Percentiles rank a stretch among this genome's conserved stretches.
Evolutionary conservation across 73 alveolate species (phyloP).

Genomic region (Blepharisma stoltei): DNA sequence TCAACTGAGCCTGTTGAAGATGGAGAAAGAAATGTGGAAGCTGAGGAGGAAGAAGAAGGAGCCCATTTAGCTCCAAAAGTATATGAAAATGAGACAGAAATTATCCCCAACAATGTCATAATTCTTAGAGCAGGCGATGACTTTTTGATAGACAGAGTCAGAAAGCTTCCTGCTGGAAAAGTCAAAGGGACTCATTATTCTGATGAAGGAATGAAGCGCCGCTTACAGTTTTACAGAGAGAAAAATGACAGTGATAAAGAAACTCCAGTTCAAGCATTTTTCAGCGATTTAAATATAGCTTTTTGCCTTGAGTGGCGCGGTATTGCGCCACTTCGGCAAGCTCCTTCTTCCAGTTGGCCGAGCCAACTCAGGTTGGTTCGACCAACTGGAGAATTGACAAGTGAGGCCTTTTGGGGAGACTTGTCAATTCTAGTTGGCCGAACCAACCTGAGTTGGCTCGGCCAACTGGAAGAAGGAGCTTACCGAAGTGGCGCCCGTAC

Average conservation of each 20-base stretch:
- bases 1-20: constrained; percentile 21
- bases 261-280: constrained; percentile 73
- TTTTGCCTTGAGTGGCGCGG: too few species aligned
- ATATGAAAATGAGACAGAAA: constrained; percentile 46
- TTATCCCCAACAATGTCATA: constrained; percentile 50
- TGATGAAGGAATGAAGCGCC: constrained; percentile 40
- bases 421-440: too few species aligned
- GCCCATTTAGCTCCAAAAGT: not conserved
- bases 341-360: too few species aligned
- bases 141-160: constrained; percentile 33
- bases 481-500: too few species aligned
- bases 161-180: constrained; percentile 3
- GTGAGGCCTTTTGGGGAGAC: too few species aligned
- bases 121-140: constrained; percentile 40
- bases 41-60: constrained; percentile 55
- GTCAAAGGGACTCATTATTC: constrained; percentile 53
- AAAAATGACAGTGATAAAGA: constrained; percentile 64
- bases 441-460: too few species aligned
- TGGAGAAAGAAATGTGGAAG: constrained; percentile 35
- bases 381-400: too few species aligned
- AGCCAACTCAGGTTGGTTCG: too few species aligned
- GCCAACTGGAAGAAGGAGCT: too few species aligned
- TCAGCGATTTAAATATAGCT: constrained; percentile 53
- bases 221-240: constrained; percentile 59
- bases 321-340: too few species aligned